Evolutionary conservation across 176 grass and related monocot genomes (phyloP), one percentile per base, ranked within the genome.

Genomic region (Saccharum spontaneum): DNA sequence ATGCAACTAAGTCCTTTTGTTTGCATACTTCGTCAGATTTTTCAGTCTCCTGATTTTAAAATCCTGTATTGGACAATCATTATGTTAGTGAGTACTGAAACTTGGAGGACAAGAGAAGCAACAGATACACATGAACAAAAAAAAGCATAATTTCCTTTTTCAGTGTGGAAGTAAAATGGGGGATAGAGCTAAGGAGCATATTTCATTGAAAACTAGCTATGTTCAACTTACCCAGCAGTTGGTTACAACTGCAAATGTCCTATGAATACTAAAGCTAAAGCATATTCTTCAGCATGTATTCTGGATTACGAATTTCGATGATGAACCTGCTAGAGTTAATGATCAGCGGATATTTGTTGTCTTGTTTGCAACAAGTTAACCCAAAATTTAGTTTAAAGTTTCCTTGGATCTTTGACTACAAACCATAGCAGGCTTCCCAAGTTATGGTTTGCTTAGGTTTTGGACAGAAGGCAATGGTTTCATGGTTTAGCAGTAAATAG

Each of bases 211-310:
- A 60, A 64, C 30, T 79, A 61, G 26, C 39, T 81, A 61, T 40
- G 10, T 15, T 41, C 13, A 77, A 65, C 77, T 41, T 72, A 62
- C 14, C 14, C 10, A 45, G 41, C 62, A 82, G 12, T 28, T 85
- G 36, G 36, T 26, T 76, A 70, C 64, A 77, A 55, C 17, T 86
- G 46, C 30, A 34, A 55, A 67, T 88, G 46, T 46, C 14, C 24
- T 68, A 68, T 59, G 45, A 60, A 68, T 85, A 59, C 76, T 54
- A 52, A 52, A 54, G 16, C 15, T 34, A 52, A 87, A 46, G 50
- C 52, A 8, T 60, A 34, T 68, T 20, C 1, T 23, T 67, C 10
- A 26, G 33, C 72, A 40, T 76, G 26, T 76, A 40, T 52, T 76
- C 44, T 77, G 33, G 45, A 41, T 57, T 41, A 22, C 6, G 30